Evolutionary conservation across 257 asterid species (phyloP).

Genomic region (Nicotiana otophora): DNA sequence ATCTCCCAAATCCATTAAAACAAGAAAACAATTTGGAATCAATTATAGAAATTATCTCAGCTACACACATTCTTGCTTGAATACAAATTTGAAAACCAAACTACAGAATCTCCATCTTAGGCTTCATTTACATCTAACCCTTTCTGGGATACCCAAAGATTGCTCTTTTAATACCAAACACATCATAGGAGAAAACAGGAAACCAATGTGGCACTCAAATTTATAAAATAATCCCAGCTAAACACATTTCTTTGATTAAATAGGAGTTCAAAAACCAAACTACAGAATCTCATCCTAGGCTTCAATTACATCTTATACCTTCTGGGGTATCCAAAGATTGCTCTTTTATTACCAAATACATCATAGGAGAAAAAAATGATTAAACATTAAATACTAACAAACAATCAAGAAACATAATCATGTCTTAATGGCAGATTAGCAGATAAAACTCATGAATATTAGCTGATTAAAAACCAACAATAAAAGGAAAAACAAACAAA

Average conservation of each 20-base stretch:
- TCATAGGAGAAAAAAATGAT: not conserved
- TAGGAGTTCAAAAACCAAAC: not conserved
- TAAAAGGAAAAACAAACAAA: not conserved
- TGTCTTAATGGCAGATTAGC: not conserved
- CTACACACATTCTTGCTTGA: not conserved
- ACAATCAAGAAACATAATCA: not conserved
- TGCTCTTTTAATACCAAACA: not conserved
- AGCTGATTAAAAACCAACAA: not conserved
- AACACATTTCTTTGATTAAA: not conserved
- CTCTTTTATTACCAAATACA: not conserved
- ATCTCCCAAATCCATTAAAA: not conserved
- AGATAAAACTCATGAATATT: not conserved
- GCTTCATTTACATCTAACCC: slow-evolving; percentile 1
- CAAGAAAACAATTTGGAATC: not conserved
- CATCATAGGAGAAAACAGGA: not conserved
- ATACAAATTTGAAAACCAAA: not conserved
- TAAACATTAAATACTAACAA: not conserved
- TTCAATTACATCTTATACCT: not conserved
- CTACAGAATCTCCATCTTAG: not conserved
- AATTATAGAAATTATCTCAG: not conserved
- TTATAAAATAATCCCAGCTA: not conserved
- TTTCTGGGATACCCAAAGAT: not conserved
- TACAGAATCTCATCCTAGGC: not conserved
- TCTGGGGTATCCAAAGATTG: not conserved
- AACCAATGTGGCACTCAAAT: not conserved